Conservation (phyloP, 768 basidiomycete species). For the Lactifluus rugatus region DNA sequence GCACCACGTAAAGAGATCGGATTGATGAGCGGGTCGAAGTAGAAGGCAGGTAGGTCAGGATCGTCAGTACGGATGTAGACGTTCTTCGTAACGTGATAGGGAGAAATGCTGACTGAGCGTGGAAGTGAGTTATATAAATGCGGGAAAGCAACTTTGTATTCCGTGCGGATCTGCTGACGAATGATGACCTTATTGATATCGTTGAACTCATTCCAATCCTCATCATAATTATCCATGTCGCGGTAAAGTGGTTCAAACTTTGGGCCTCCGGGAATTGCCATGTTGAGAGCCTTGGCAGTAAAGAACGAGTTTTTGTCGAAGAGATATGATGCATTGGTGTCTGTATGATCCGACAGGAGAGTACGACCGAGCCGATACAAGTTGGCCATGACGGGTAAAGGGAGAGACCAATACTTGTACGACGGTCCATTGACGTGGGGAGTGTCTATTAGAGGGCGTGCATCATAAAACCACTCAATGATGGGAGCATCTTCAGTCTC, state of each 20-base stretch:
- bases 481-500: conserved; percentile 85
- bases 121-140: conserved; percentile 98
- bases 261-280: conserved; percentile 96
- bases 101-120: conserved; percentile 83
- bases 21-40: conserved; percentile 98
- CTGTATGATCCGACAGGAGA: conserved; percentile 85
- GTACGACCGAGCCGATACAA: conserved; percentile 93
- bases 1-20: conserved; percentile 89
- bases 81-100: conserved; percentile 91
- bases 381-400: conserved; percentile 93
- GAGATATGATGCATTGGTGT: conserved; percentile 83
- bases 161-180: conserved; percentile 94
- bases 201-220: conserved; percentile 99
- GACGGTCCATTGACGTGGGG: conserved; percentile 86
- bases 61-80: conserved; percentile 99
- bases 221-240: conserved; percentile 95
- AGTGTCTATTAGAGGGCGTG: conserved; percentile 87
- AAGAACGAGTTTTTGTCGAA: conserved; percentile 99
- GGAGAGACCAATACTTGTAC: conserved; percentile 88
- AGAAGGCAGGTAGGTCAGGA: conserved; percentile 98
- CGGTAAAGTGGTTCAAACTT: conserved; percentile 97
- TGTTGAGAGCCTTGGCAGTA: conserved; percentile 93
- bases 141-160: conserved; percentile 99
- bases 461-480: conserved; percentile 97
- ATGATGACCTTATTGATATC: conserved; percentile 99